Percentiles rank a stretch among this genome's conserved stretches.
phyloP scores from a whole-genome alignment of 1,139 yeast genomes.

The Zygotorulaspora mrakii region DNA sequence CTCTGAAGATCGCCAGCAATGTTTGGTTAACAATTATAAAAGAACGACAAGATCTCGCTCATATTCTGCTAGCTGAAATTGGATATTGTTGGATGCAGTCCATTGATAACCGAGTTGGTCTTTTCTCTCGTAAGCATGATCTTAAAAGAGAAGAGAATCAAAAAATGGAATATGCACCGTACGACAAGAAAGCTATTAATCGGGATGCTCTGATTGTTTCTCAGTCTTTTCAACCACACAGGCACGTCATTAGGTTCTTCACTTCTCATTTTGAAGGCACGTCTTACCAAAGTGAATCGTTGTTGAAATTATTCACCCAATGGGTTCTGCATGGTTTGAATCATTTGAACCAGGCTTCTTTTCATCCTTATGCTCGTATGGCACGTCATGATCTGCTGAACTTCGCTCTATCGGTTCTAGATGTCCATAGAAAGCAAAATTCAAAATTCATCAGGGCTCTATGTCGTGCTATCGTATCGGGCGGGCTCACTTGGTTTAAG shows the following conservation, averaged over 20 bases:
- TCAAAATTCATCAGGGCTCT: constrained; percentile 47
- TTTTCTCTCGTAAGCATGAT: constrained; percentile 62
- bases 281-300: constrained; percentile 65
- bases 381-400: constrained; percentile 69
- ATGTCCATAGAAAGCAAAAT: constrained; percentile 47
- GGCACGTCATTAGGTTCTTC: constrained; percentile 62
- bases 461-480: constrained; percentile 55
- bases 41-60: constrained; percentile 57
- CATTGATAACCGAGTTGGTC: constrained; percentile 56
- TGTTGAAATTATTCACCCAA: constrained; percentile 65
- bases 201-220: constrained; percentile 49
- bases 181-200: constrained; percentile 60
- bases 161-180: constrained; percentile 87
- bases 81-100: constrained; percentile 61
- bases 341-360: constrained; percentile 57
- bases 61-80: constrained; percentile 65
- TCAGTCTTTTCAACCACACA: constrained; percentile 67
- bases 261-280: constrained; percentile 83
- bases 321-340: constrained; percentile 57
- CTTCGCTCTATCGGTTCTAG: constrained; percentile 64
- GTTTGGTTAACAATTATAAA: constrained; percentile 81
- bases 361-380: constrained; percentile 77
- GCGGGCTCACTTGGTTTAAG: constrained; percentile 76
- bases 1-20: constrained; percentile 64
- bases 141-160: constrained; percentile 58